Percentiles rank a stretch among this genome's conserved stretches.
phyloP scores from a whole-genome alignment of 169 alveolate species.

The Plasmodium ovale region DNA sequence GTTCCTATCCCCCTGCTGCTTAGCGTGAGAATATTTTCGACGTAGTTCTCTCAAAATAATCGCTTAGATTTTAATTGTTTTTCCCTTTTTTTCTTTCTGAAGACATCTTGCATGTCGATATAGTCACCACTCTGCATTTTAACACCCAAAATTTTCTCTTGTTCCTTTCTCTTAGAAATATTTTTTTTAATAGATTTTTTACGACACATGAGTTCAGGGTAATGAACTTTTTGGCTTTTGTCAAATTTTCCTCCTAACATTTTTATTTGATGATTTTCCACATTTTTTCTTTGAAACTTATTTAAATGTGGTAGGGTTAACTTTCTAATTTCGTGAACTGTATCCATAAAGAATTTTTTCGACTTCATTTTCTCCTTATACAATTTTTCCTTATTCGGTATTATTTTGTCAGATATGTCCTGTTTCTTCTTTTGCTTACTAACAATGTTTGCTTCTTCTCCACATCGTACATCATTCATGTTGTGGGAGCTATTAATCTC shows the following conservation, averaged over 20 bases:
- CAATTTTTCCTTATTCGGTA: not conserved
- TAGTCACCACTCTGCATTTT: conserved; percentile 25
- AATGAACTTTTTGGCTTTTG: conserved; percentile 79
- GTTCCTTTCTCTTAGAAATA: conserved; percentile 77
- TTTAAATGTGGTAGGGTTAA: conserved; percentile 39
- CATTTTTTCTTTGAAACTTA: conserved; percentile 67
- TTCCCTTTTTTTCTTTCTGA: conserved; percentile 21
- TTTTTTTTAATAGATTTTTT: conserved; percentile 78
- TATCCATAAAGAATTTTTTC: conserved; percentile 40
- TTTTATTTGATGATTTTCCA: conserved; percentile 57
- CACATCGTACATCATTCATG: not conserved
- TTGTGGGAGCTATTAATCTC: not conserved
- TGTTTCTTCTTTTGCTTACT: not conserved
- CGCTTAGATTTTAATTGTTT: not conserved
- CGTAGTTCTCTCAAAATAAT: not conserved
- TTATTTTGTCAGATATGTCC: not conserved
- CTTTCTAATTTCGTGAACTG: conserved; percentile 58
- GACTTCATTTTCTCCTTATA: conserved; percentile 26
- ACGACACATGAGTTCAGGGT: conserved; percentile 81
- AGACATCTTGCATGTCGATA: conserved; percentile 53
- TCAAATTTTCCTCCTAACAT: conserved; percentile 64
- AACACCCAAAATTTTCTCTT: conserved; percentile 68
- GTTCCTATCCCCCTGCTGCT: no score
- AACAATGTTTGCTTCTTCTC: not conserved
- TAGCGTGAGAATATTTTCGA: not conserved